Base-by-base conservation (phyloP, 805 yeast genomes). In the Candida pseudoglaebosa region DNA sequence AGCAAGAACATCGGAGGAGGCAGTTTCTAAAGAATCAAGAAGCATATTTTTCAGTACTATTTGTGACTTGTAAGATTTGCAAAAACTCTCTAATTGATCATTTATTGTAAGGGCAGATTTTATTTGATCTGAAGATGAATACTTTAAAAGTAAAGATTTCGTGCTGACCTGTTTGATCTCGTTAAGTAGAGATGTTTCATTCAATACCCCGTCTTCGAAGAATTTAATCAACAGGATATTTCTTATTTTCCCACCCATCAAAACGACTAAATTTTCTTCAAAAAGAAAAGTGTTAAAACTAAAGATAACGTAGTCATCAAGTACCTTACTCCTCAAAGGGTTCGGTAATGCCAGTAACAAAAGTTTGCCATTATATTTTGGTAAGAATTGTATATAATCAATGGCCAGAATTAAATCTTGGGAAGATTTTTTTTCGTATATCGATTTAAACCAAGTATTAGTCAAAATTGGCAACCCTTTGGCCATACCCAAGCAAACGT, bases 391-490 rank as follows among this genome's bases (percentile, higher is more conserved):
- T 5, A 37, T 32, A 12, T 37, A 34, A 14, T 48, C 48, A 10
- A 48, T 32, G 13, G 42, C 21, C 12, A 48, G 28, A 17, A 57
- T 46, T 67, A 67, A 62, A 5, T 36, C 28, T 3, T 38, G 43
- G 6, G 53, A 45, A 26, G 44, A 39, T 5, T 48, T 34, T 4
- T 49, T 32, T 4, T 42, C 29, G 21, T 34, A 32, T 4, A 56
- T 38, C 13, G 29, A 41, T 6, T 47, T 45, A 5, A 52, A 26
- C 70, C 69, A 65, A 1, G 40, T 24, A 14, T 41, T 33, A 16
- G 51, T 46, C 10, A 64, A 44, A 3, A 65, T 40, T 4, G 70
- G 65, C 3, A 61, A 33, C 0, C 56, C 63, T 13, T 57, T 45
- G 48, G 56, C 54, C 20, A 63, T 40, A 3, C 65, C 57, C 14